phyloP scores from a whole-genome alignment of 106 monocot species.

The Chionographis japonica region DNA sequence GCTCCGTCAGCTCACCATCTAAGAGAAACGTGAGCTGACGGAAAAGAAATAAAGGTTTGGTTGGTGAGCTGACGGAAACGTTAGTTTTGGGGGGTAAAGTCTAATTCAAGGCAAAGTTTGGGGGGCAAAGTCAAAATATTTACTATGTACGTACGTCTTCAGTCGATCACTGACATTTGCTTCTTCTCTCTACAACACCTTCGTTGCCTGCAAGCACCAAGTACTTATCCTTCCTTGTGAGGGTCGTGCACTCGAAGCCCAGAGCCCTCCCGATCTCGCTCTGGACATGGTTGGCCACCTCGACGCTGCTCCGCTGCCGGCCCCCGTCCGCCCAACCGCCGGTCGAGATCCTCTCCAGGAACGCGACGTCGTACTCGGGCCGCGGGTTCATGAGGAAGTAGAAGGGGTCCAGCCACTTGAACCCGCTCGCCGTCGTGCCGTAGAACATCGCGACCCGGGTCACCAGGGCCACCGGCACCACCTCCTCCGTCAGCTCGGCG shows the following conservation, averaged over 20 bases:
- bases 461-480: slow-evolving; percentile 51
- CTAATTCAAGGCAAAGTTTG: no score
- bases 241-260: slow-evolving; percentile 31
- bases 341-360: slow-evolving; percentile 27
- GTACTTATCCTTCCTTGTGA: slow-evolving; percentile 68
- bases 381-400: slow-evolving; percentile 60
- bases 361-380: slow-evolving; percentile 34
- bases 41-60: no score
- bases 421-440: slow-evolving; percentile 59
- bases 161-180: no score
- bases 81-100: no score
- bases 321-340: not conserved
- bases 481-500: slow-evolving; percentile 45
- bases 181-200: slow-evolving; percentile 5
- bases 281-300: slow-evolving; percentile 47
- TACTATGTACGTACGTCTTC: no score
- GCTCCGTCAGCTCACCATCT: no score
- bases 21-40: no score
- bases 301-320: slow-evolving; percentile 5
- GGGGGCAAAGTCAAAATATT: no score
- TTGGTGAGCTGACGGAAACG: no score
- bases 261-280: slow-evolving; percentile 27
- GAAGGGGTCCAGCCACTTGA: slow-evolving; percentile 61
- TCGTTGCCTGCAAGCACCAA: slow-evolving; percentile 48
- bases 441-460: slow-evolving; percentile 49